Evolutionary conservation across 352 stramenopile genomes (phyloP).

Genomic region (Phytophthora europaea): DNA sequence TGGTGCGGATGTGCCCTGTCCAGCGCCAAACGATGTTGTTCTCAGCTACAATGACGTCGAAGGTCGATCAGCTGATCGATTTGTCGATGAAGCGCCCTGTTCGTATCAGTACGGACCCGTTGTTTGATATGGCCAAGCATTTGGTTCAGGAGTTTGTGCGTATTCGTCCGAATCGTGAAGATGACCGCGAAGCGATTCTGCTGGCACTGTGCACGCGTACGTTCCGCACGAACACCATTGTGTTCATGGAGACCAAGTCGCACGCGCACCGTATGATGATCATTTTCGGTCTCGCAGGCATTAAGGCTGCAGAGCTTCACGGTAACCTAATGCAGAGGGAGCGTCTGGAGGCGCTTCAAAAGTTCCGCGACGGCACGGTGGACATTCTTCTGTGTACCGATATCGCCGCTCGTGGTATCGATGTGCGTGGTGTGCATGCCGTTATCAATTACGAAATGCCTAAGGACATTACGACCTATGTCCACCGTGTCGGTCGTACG

Average conservation of each 20-base stretch:
- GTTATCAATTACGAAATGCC: conserved; percentile 99
- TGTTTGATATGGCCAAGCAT: conserved; percentile 96
- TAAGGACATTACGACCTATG: conserved; percentile 98
- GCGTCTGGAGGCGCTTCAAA: conserved; percentile 96
- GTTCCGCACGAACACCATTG: conserved; percentile 97
- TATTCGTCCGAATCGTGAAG: conserved; percentile 91
- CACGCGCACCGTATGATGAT: conserved; percentile 98
- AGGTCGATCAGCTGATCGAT: conserved; percentile 97
- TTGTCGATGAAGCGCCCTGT: conserved; percentile 98
- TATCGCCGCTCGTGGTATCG: conserved; percentile 98
- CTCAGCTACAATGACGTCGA: conserved; percentile 98
- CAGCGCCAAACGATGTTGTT: conserved; percentile 99
- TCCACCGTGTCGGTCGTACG: conserved; percentile 99
- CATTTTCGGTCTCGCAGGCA: conserved; percentile 95
- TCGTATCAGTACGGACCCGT: conserved; percentile 93
- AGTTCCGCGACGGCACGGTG: conserved; percentile 95
- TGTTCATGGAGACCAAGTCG: conserved; percentile 99
- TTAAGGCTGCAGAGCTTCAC: conserved; percentile 98
- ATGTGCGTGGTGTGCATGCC: conserved; percentile 97
- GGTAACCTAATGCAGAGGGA: conserved; percentile 98
- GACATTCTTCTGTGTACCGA: conserved; percentile 99
- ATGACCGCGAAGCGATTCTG: conserved; percentile 96
- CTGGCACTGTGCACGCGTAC: conserved; percentile 96
- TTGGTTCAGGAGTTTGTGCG: conserved; percentile 99
- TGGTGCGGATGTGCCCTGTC: conserved; percentile 96